Evolutionary conservation across 768 basidiomycete species (phyloP), one percentile per base, ranked within the genome.

Genomic region (Collybia sp.): DNA sequence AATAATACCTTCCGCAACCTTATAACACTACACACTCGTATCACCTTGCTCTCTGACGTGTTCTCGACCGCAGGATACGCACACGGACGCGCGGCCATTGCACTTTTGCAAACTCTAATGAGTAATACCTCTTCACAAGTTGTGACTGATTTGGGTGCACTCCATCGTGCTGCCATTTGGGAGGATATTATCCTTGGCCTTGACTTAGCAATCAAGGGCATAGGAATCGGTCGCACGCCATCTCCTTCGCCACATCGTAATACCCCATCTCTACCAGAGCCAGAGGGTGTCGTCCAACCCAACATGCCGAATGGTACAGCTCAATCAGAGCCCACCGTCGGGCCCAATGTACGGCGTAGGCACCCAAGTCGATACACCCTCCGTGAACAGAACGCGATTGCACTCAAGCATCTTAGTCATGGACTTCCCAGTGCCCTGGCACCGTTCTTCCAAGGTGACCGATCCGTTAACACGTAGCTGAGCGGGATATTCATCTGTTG

Each of bases 111-210:
- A 56, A 82, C 80, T 3, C 65, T 96, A 40, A 84, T 85, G 74
- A 75, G 71, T 16, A 75, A 74, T 17, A 79, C 77, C 17, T 73
- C 82, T 13, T 72, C 79, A 13, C 71, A 81, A 50, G 77, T 91
- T 19, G 66, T 98, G 18, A 64, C 67, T 3, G 77, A 88, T 50
- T 71, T 97, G 19, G 95, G 93, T 2, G 64, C 77, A 38, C 68
- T 97, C 5, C 93, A 96, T 60, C 80, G 90, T 12, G 79, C 83
- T 1, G 83, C 80, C 49, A 78, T 91, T 5, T 91, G 89, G 87
- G 91, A 95, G 66, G 93, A 90, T 54, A 86, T 91, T 34, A 66
- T 82, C 13, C 73, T 96, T 42, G 87, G 85, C 53, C 69, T 73
- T 13, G 79, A 76, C 18, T 64, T 85, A 34, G 62, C 71, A 12